Base-by-base conservation (phyloP, 768 basidiomycete species). In the Tricholoma hemisulphureum region DNA sequence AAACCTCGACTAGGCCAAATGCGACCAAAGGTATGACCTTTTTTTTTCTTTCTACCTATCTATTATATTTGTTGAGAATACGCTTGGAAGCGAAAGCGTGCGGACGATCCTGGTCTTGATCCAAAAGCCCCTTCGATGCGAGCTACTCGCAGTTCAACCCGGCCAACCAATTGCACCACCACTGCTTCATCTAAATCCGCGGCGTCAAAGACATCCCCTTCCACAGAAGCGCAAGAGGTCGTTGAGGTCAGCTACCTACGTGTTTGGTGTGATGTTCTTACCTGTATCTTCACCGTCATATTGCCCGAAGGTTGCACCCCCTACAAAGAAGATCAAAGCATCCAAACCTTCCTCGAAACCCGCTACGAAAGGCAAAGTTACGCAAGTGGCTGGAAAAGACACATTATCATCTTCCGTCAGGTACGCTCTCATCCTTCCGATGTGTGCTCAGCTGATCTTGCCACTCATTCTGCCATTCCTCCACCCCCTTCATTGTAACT, bases 71-170 rank as follows among this genome's bases (percentile, higher is more conserved):
- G 16, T 59, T 24, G 56, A 50, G 18, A 24, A 16, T 28, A 7
- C 6, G 13, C 24, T 52, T 41, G 23, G 7, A 65, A 89, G 88
- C 76, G 87, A 62, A 89, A 88, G 75, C 84, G 81, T 70, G 70
- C 71, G 21, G 80, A 79, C 28, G 77, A 78, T 35, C 46, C 71
- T 55, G 64, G 65, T 29, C 51, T 60, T 28, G 70, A 68, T 32
- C 69, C 63, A 57, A 65, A 69, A 16, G 43, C 75, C 31, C 60
- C 76, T 29, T 69, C 78, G 60, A 71, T 80, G 64, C 79, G 80
- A 68, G 65, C 75, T 31, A 80, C 79, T 32, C 79, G 75, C 53
- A 79, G 76, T 59, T 79, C 82, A 14, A 65, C 78, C 37, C 78
- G 78, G 57, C 69, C 53, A 43, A 56, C 58, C 51, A 60, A 56